A percentile compares a stretch with the other conserved stretches of the same genome.
phyloP scores from a whole-genome alignment of 2,329 filamentous ascomycete genomes.

The Fusarium sp. region DNA sequence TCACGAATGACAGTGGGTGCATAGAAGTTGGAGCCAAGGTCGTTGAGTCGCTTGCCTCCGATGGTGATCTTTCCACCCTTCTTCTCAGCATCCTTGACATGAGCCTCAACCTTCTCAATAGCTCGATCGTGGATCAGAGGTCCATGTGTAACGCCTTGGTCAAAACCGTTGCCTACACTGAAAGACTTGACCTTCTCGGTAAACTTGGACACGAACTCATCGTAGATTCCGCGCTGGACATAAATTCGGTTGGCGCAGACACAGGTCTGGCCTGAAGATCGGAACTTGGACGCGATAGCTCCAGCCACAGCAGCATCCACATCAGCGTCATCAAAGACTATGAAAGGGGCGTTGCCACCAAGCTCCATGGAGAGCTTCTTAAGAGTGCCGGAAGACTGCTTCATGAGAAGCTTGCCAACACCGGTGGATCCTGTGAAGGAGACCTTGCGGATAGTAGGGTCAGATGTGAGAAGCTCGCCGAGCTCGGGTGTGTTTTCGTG shows the following conservation, averaged over 20 bases:
- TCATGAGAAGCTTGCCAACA: slow-evolving; percentile 83
- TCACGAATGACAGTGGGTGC: slow-evolving; percentile 88
- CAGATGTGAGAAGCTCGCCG: slow-evolving; percentile 78
- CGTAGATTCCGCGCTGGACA: slow-evolving; percentile 81
- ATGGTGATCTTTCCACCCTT: slow-evolving; percentile 81
- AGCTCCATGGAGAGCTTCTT: slow-evolving; percentile 90
- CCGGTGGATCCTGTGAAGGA: slow-evolving; percentile 88
- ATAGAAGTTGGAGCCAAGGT: slow-evolving; percentile 87
- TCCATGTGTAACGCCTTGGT: slow-evolving; percentile 77
- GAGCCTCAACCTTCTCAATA: slow-evolving; percentile 78
- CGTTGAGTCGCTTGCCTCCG: slow-evolving; percentile 78
- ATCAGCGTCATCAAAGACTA: slow-evolving; percentile 96
- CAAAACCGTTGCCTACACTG: slow-evolving; percentile 80
- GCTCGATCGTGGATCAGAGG: slow-evolving; percentile 88
- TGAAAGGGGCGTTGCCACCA: slow-evolving; percentile 94
- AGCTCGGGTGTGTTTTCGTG: slow-evolving; percentile 82
- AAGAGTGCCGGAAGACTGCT: slow-evolving; percentile 83
- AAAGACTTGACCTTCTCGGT: slow-evolving; percentile 78
- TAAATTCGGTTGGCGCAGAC: slow-evolving; percentile 89
- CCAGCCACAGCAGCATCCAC: slow-evolving; percentile 85
- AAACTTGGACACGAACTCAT: slow-evolving; percentile 75
- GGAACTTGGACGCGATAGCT: slow-evolving; percentile 89
- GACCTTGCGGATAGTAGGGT: slow-evolving; percentile 81
- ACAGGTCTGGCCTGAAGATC: slow-evolving; percentile 94
- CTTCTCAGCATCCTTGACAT: slow-evolving; percentile 80